These are phyloP conservation scores for Scheffersomyces titani DNA, from an alignment of 1,139 yeast genomes.

Conservation along the genomic window DNA sequence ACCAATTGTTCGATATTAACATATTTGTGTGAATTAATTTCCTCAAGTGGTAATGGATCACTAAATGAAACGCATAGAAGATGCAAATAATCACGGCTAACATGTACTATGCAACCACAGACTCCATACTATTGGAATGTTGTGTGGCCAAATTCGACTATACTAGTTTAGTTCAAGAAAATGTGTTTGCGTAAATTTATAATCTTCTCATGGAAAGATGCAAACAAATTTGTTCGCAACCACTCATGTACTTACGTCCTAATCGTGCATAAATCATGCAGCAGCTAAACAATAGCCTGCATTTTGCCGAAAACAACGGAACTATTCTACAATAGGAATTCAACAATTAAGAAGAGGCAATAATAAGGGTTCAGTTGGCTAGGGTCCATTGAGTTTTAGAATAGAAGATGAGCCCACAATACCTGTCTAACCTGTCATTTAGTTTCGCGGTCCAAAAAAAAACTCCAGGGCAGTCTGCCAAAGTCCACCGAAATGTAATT, in stretches of 20 bases:
- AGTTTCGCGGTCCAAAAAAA: background rate
- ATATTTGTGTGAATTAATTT: background rate
- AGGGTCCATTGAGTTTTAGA: background rate
- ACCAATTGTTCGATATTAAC: background rate
- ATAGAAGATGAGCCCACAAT: background rate
- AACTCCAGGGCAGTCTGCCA: background rate
- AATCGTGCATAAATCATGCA: background rate
- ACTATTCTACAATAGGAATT: background rate
- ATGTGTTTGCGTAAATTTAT: background rate
- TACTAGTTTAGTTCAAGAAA: background rate
- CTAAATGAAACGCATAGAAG: background rate
- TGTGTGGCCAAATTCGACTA: background rate
- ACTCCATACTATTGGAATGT: background rate
- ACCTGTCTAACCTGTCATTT: background rate
- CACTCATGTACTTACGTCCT: background rate
- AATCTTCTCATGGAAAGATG: background rate
- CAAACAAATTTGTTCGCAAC: background rate
- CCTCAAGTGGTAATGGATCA: background rate
- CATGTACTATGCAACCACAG: background rate
- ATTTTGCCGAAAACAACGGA: background rate
- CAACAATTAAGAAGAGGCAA: background rate
- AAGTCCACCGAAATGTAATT: background rate
- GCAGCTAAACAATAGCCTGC: background rate
- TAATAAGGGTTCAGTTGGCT: background rate
- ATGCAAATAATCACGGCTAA: background rate